Evolutionary conservation across 2,329 filamentous ascomycete species (phyloP), one percentile per base, ranked within the genome.

Genomic region (Fusarium sp.): DNA sequence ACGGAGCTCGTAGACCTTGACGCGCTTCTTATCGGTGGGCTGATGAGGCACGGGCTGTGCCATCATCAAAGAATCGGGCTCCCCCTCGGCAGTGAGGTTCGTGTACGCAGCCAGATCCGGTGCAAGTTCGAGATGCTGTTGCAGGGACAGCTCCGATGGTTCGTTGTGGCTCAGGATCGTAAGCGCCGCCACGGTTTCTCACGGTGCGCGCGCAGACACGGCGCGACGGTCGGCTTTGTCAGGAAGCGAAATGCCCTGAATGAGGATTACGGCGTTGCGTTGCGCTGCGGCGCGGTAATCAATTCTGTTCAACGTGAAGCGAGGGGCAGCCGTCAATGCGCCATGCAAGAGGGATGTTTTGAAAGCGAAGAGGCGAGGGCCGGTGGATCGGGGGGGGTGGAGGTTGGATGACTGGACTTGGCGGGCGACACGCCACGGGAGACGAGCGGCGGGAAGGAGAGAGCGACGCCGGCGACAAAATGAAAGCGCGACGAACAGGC

Each of bases 1-100:
- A 83, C 94, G 94, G 80, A 99, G 90, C 87, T 98, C 96, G 84
- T 99, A 99, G 82, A 99, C 96, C 88, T 99, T 99, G 84, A 98
- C 96, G 88, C 96, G 89, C 83, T 89, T 91, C 85, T 88, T 90
- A 80, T 92, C 90, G 83, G 88, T 88, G 83, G 87, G 85, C 85
- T 88, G 89, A 89, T 91, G 89, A 90, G 90, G 90, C 90, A 91
- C 89, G 79, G 86, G 85, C 86, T 92, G 90, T 90, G 90, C 90
- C 90, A 92, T 92, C 87, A 90, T 91, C 90, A 87, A 86, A 83
- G 88, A 87, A 85, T 90, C 88, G 84, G 85, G 82, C 81, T 88
- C 88, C 84, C 84, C 86, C 83, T 90, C 88, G 78, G 76, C 74
- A 77, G 83, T 83, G 82, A 87, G 84, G 78, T 83, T 84, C 72